Evolutionary conservation across 768 basidiomycete species (phyloP).

Genomic region (Agrocybe pediades): DNA sequence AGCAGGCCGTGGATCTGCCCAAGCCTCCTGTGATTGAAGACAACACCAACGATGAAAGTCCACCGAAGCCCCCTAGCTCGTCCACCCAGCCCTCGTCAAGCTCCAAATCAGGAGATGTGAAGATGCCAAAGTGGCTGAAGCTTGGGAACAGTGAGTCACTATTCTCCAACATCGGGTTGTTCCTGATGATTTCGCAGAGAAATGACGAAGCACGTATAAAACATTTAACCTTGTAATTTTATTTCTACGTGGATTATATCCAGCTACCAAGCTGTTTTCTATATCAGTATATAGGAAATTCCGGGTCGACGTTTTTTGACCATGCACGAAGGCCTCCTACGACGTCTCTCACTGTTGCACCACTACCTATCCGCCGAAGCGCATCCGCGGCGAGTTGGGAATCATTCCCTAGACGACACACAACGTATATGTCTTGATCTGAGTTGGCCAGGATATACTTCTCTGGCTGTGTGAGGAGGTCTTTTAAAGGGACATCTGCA

Average conservation of each 20-base stretch:
- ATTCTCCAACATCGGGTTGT: neutral
- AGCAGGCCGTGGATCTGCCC: slow-evolving; percentile 69
- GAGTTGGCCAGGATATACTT: slow-evolving; percentile 32
- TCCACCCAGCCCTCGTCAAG: slow-evolving; percentile 5
- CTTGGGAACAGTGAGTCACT: slow-evolving; percentile 51
- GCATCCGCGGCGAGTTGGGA: slow-evolving; percentile 85
- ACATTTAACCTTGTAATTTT: neutral
- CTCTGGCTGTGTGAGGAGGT: slow-evolving; percentile 64
- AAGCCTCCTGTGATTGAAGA: slow-evolving; percentile 41
- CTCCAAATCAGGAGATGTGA: slow-evolving; percentile 40
- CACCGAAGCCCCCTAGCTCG: neutral
- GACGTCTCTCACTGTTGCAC: slow-evolving; percentile 58
- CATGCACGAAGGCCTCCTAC: slow-evolving; percentile 84
- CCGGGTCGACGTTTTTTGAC: slow-evolving; percentile 70
- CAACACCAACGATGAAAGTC: neutral
- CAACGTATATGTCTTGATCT: slow-evolving; percentile 47
- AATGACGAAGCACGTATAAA: slow-evolving; percentile 4
- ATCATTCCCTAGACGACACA: slow-evolving; percentile 93
- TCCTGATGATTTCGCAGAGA: slow-evolving; percentile 8
- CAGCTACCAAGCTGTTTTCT: neutral
- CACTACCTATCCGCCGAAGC: slow-evolving; percentile 37
- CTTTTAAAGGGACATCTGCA: slow-evolving; percentile 73
- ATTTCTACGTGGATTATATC: neutral
- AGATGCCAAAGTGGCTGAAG: slow-evolving; percentile 83
- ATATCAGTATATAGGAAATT: slow-evolving; percentile 78